These are phyloP conservation scores for Brasenia schreberi DNA, from an alignment of 164 flowering plant genomes.

Conservation along the genomic window DNA sequence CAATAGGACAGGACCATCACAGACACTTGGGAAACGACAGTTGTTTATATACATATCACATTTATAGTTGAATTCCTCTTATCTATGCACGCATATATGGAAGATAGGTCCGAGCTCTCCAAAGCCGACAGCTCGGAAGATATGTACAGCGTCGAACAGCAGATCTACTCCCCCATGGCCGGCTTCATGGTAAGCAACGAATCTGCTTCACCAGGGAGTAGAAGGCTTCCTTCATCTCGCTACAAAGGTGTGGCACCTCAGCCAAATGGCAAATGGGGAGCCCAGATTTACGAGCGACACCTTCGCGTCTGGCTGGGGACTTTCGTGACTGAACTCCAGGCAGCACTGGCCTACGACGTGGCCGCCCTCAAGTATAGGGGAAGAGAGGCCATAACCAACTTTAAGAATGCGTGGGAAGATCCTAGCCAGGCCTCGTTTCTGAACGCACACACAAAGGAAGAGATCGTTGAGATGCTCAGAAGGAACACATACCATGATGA, in stretches of 20 bases:
- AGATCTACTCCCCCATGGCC: too few species aligned
- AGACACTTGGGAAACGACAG: too few species aligned
- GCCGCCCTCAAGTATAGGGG: conserved; percentile 3
- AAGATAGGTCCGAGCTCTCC: too few species aligned
- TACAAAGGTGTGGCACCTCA: conserved; percentile 7
- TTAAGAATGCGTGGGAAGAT: background rate
- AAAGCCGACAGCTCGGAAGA: too few species aligned
- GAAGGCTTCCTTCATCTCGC: conserved; percentile 11
- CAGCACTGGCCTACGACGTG: conserved; percentile 1
- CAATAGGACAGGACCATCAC: too few species aligned
- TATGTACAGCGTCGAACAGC: too few species aligned
- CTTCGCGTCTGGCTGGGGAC: conserved; percentile 12
- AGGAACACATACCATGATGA: background rate
- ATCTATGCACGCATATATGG: too few species aligned
- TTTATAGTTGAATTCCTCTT: too few species aligned
- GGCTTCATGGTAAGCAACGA: too few species aligned
- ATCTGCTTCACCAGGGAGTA: background rate
- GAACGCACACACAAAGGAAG: background rate
- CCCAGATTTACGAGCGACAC: conserved; percentile 8
- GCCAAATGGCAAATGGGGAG: conserved; percentile 9
- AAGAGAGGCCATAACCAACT: conserved; percentile 4
- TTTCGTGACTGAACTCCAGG: conserved; percentile 4
- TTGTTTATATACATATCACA: too few species aligned
- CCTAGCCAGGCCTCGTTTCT: background rate
- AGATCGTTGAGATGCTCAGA: background rate